phyloP scores from a whole-genome alignment of 345 rosid species.

The Sisymbrium altissimum region DNA sequence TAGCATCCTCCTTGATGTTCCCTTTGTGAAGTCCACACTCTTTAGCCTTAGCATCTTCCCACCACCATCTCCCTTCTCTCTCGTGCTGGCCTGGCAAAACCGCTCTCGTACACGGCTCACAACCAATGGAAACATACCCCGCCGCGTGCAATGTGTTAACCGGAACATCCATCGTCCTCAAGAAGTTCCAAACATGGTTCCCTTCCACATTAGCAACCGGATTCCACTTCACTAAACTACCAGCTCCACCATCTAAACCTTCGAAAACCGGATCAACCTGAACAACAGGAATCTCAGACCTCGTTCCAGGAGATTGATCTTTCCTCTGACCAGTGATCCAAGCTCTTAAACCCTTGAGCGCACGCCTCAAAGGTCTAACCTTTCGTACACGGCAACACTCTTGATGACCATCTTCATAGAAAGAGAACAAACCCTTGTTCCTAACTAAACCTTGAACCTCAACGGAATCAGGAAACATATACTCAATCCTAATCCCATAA shows the following conservation, averaged over 20 bases:
- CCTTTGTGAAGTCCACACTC: slow-evolving; percentile 98
- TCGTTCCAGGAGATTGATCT: slow-evolving; percentile 78
- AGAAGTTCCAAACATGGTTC: slow-evolving; percentile 71
- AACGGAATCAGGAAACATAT: slow-evolving; percentile 94
- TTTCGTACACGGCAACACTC: slow-evolving; percentile 97
- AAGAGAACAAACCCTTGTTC: slow-evolving; percentile 88
- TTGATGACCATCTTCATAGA: slow-evolving; percentile 96
- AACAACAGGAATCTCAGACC: slow-evolving; percentile 82
- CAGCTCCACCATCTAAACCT: slow-evolving; percentile 80
- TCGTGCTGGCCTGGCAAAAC: slow-evolving; percentile 98
- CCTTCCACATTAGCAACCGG: slow-evolving; percentile 82
- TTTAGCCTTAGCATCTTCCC: slow-evolving; percentile 98
- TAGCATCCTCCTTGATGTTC: slow-evolving; percentile 46
- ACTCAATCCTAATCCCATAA: slow-evolving; percentile 75
- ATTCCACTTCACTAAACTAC: slow-evolving; percentile 95
- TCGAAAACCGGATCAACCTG: slow-evolving; percentile 91
- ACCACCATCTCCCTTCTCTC: slow-evolving; percentile 99
- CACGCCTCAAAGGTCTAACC: slow-evolving; percentile 89
- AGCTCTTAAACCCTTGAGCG: slow-evolving; percentile 80
- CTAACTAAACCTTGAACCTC: slow-evolving; percentile 92
- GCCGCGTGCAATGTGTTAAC: slow-evolving; percentile 67
- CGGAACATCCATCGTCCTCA: slow-evolving; percentile 82
- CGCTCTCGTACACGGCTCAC: slow-evolving; percentile 94
- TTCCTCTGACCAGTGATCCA: slow-evolving; percentile 98
- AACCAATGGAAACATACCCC: slow-evolving; percentile 88